Base-by-base conservation (phyloP, 2,329 filamentous ascomycete genomes). In the Paracamarosporium sp. region DNA sequence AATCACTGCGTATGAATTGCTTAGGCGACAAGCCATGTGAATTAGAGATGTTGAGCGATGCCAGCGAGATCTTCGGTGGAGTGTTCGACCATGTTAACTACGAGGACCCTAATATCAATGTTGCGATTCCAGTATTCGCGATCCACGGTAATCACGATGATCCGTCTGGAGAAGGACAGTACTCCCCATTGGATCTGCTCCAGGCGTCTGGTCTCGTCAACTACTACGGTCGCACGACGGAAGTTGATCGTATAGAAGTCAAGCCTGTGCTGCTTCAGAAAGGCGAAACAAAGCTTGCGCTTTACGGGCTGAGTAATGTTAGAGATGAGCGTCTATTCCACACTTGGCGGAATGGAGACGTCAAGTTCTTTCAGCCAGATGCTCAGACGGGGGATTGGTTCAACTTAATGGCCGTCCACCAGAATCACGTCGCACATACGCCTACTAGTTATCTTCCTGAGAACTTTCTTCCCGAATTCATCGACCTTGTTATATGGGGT, bases 141-240 rank as follows among this genome's bases (percentile, higher is more conserved):
- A 99, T 99, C 38, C 96, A 99, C 69, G 95, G 95, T 44, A 99
- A 99, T 71, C 95, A 99, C 74, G 95, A 99, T 72, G 95, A 99
- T 73, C 95, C 95, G 0, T 96, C 93, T n/a, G 95, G 95, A 9
- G 93, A 97, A 69, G 95, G 93, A 11, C 92, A 96, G 73, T 89
- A 90, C 63, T 96, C 95, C 62, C 93, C 94, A 0, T 83, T 99
- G 11, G 95, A 99, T 74, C 79, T 99, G 15, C 83, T 99, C 4
- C 93, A 98, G 74, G 90, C 95, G 1, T 92, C 93, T 0, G 95
- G 95, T 0, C 80, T 99, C 13, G 82, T 99, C 67, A 99, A 99
- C 76, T 99, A 98, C 80, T 99, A 95, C 74, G 95, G 95, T 2
- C 90, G 93, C 36, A 91, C 92, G 1, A 91, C 92, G 0, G 91